Evolutionary conservation across 2,329 filamentous ascomycete genomes (phyloP).

Genomic region (Ceratocystis cacaofunesta): DNA sequence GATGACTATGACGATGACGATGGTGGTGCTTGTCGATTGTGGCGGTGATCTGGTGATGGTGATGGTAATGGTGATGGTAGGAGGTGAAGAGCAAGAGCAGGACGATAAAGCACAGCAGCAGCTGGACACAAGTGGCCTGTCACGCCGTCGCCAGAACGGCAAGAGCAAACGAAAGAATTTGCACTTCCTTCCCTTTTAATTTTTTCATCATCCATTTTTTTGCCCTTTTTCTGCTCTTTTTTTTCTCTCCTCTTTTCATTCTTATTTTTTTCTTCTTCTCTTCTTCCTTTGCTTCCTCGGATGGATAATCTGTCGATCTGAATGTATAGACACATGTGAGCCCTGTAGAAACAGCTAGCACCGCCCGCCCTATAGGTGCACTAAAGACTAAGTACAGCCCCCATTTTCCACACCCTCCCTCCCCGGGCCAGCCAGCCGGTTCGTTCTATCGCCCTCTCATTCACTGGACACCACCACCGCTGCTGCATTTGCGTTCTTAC

Average conservation of each 20-base stretch:
- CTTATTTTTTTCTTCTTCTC: neutral
- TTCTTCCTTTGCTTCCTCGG: neutral
- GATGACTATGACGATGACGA: neutral
- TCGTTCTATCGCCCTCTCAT: no score
- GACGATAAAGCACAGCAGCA: neutral
- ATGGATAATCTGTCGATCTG: neutral
- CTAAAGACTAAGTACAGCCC: no score
- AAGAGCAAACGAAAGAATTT: neutral
- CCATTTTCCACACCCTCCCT: no score
- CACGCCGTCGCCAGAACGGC: neutral
- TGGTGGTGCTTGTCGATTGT: neutral
- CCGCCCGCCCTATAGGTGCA: no score
- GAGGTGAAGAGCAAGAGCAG: neutral
- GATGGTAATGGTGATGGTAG: neutral
- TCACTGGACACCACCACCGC: no score
- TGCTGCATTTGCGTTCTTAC: no score
- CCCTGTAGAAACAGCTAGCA: no score
- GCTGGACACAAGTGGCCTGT: neutral
- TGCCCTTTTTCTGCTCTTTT: neutral
- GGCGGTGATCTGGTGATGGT: neutral
- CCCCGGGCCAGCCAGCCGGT: no score
- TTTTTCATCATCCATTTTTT: neutral
- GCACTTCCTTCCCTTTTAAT: neutral
- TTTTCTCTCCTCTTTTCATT: neutral
- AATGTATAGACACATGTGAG: conserved; percentile 1